phyloP scores from a whole-genome alignment of 2,329 filamentous ascomycete genomes.

The Aureobasidium sp. region DNA sequence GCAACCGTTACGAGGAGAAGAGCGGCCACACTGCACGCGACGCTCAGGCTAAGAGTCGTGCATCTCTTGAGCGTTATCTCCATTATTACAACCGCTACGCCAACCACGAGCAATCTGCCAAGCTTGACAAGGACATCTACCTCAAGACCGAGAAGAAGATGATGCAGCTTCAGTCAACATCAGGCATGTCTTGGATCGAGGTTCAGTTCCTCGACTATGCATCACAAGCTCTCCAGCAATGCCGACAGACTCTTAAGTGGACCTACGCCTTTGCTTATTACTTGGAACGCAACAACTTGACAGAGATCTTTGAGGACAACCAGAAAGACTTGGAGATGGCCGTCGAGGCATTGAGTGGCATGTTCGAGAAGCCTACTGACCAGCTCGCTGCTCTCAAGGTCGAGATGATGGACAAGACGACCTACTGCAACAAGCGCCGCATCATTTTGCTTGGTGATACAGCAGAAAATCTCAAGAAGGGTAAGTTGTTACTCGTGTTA shows the following conservation, averaged over 20 bases:
- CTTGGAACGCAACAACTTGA: conserved; percentile 88
- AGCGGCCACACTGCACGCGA: conserved; percentile 83
- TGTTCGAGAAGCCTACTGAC: conserved; percentile 95
- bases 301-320: conserved; percentile 97
- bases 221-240: conserved; percentile 87
- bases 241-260: conserved; percentile 98
- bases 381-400: conserved; percentile 87
- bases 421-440: conserved; percentile 88
- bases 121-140: conserved; percentile 92
- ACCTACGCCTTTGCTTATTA: conserved; percentile 99
- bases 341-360: conserved; percentile 92
- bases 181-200: conserved; percentile 98
- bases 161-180: conserved; percentile 87
- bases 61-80: conserved; percentile 88
- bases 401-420: conserved; percentile 97
- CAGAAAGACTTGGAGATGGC: conserved; percentile 97
- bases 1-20: conserved; percentile 95
- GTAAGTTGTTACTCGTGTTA: conserved; percentile 43
- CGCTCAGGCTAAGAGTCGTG: conserved; percentile 81
- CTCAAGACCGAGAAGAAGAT: conserved; percentile 98
- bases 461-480: conserved; percentile 80
- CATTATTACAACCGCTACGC: conserved; percentile 99
- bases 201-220: conserved; percentile 94
- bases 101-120: conserved; percentile 96
- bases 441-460: conserved; percentile 88